Evolutionary conservation across 1,139 yeast species (phyloP).

Genomic region (Spencermartinsiella ligniputridi): DNA sequence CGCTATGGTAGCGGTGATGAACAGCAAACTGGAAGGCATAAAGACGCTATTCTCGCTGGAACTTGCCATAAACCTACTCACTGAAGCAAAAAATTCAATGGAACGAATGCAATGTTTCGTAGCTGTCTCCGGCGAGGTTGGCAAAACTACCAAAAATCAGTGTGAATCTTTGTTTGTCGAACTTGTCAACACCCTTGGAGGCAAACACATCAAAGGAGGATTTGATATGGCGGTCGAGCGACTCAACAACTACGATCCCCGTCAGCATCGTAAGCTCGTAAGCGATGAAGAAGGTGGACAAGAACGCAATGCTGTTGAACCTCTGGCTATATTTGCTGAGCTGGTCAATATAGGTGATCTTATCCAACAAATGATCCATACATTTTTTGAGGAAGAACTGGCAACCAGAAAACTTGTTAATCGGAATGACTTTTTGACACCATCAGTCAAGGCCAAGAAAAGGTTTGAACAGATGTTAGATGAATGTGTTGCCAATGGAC

Average conservation of each 20-base stretch:
- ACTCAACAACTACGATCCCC: slow-evolving; percentile 67
- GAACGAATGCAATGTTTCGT: slow-evolving; percentile 35
- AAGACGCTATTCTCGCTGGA: slow-evolving; percentile 41
- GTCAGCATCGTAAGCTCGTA: slow-evolving; percentile 38
- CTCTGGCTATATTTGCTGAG: slow-evolving; percentile 82
- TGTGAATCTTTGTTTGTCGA: slow-evolving; percentile 61
- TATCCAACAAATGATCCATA: slow-evolving; percentile 87
- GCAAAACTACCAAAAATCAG: slow-evolving; percentile 32
- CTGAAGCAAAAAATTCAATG: slow-evolving; percentile 36
- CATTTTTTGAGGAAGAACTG: slow-evolving; percentile 84
- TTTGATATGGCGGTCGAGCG: slow-evolving; percentile 74
- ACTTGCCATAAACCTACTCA: slow-evolving; percentile 38
- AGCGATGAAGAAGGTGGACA: slow-evolving; percentile 21
- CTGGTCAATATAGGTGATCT: slow-evolving; percentile 89
- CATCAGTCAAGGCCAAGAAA: slow-evolving; percentile 75
- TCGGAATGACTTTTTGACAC: slow-evolving; percentile 73
- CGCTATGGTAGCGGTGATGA: slow-evolving; percentile 42
- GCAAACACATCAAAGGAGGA: slow-evolving; percentile 71
- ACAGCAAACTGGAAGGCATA: slow-evolving; percentile 38
- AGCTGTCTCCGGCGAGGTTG: slow-evolving; percentile 25
- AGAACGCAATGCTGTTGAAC: slow-evolving; percentile 50
- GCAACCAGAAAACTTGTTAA: slow-evolving; percentile 57
- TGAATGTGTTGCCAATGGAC: slow-evolving; percentile 86
- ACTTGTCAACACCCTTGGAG: slow-evolving; percentile 61
- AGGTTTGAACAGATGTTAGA: slow-evolving; percentile 78